Base-by-base conservation (phyloP, 2,329 filamentous ascomycete species). In the Fusarium sp. region DNA sequence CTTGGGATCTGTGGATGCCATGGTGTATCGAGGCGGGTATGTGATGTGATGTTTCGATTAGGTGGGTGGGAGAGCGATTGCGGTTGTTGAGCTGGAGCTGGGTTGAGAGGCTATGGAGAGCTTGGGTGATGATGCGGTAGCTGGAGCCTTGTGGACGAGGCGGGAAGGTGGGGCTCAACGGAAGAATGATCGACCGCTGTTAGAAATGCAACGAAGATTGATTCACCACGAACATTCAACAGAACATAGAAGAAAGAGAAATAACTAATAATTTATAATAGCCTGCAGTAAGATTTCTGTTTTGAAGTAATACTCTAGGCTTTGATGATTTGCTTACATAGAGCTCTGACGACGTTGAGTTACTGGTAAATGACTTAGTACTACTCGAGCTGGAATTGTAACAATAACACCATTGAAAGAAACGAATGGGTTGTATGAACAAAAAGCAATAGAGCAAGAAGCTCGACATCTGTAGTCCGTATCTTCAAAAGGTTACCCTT, bases 1-100 rank as follows among this genome's bases (percentile, higher is more conserved):
- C 75, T 78, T 78, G 47, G 76, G 72, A 51, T 78, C 76, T 65
- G 71, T 71, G 56, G 76, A 78, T 12, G 76, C 72, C 76, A 78
- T 78, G 48, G 15, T 58, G 45, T 3, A 20, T 22, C 14, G 33
- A 3, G 33, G 15, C 35, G n/a, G 12, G 2, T 38, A 1, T 42
- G 51, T 38, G 30, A 20, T 22, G 5, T 15, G 10, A 13, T 11
- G 18, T 15, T 36, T 6, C 7, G 28, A 24, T 20, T 24, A 18
- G n/a, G 18, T 44, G 20, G 7, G 28, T 26, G 28, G 20, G 45
- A 20, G 33, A 15, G 42, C 11, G 20, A 7, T 50, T 18, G 55
- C 1, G 24, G 18, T 48, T 42, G 47, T 48, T 24, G 14, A 20
- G 35, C 13, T 51, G 31, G 35, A 42, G 56, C 33, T 39, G 30